phyloP scores from a whole-genome alignment of 371 early-diverging fungal species.

The Zychaea mexicana region DNA sequence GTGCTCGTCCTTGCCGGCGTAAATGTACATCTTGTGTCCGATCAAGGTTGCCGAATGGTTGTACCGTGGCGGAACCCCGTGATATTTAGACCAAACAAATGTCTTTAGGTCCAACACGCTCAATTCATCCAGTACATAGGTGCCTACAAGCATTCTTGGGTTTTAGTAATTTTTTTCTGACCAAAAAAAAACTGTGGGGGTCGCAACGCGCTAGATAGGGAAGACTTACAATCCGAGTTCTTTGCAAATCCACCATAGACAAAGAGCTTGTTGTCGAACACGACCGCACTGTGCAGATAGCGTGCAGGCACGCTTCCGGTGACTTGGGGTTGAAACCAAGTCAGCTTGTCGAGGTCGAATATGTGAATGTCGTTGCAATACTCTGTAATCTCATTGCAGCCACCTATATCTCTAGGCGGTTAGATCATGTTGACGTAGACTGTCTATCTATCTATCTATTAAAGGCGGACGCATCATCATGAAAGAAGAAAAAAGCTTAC shows the following conservation, averaged over 20 bases:
- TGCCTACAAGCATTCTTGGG: too few species aligned
- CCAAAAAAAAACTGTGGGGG: not conserved
- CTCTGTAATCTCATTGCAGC: constrained; percentile 57
- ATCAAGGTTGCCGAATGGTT: constrained; percentile 64
- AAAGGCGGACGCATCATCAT: too few species aligned
- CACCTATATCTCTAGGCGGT: too few species aligned
- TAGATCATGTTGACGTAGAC: too few species aligned
- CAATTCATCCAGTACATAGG: constrained; percentile 62
- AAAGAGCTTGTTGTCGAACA: constrained; percentile 63
- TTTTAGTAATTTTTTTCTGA: too few species aligned
- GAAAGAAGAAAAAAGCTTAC: constrained; percentile 41
- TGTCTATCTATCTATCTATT: too few species aligned
- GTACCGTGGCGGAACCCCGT: constrained; percentile 58
- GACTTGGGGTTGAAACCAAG: constrained; percentile 65
- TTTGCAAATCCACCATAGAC: constrained; percentile 71
- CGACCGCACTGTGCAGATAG: constrained; percentile 64
- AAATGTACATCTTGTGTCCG: constrained; percentile 60
- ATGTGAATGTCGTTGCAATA: constrained; percentile 69
- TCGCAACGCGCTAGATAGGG: too few species aligned
- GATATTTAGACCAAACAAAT: constrained; percentile 57
- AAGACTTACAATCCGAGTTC: constrained; percentile 57
- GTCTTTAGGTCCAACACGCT: constrained; percentile 59
- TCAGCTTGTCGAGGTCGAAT: constrained; percentile 56
- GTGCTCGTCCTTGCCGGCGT: constrained; percentile 62
- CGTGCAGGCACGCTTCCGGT: constrained; percentile 50